phyloP scores from a whole-genome alignment of 208 protist species.

The Naegleria lovaniensis region DNA sequence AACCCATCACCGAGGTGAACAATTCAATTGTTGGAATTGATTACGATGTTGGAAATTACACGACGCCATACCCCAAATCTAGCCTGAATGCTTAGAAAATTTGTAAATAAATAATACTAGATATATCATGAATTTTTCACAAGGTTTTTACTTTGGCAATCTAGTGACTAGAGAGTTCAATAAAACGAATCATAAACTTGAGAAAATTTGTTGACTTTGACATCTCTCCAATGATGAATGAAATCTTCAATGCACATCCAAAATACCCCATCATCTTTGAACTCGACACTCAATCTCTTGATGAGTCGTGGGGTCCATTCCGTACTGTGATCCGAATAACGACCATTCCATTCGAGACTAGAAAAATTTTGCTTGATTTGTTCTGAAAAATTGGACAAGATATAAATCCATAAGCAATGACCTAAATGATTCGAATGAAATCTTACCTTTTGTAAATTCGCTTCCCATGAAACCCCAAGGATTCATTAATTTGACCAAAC shows the following conservation, averaged over 20 bases:
- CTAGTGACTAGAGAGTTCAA: not conserved
- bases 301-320: not conserved
- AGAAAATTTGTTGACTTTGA: not conserved
- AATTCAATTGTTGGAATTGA: conserved; percentile 8
- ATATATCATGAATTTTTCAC: too few species aligned
- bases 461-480: not conserved
- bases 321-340: not conserved
- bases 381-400: too few species aligned
- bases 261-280: not conserved
- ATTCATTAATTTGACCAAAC: not conserved
- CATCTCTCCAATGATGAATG: not conserved
- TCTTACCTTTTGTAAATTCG: too few species aligned
- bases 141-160: too few species aligned
- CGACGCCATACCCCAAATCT: not conserved
- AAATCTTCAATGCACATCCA: not conserved
- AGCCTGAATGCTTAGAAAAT: not conserved
- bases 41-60: not conserved
- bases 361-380: not conserved
- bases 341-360: not conserved
- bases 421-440: too few species aligned
- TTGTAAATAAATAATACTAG: conserved; percentile 4
- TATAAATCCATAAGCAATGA: too few species aligned
- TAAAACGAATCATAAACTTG: not conserved
- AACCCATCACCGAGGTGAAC: not conserved
- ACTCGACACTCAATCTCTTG: not conserved